These are phyloP conservation scores for Yamadazyma diddensiae DNA, from an alignment of 1,139 yeast species.

Conservation along the genomic window DNA sequence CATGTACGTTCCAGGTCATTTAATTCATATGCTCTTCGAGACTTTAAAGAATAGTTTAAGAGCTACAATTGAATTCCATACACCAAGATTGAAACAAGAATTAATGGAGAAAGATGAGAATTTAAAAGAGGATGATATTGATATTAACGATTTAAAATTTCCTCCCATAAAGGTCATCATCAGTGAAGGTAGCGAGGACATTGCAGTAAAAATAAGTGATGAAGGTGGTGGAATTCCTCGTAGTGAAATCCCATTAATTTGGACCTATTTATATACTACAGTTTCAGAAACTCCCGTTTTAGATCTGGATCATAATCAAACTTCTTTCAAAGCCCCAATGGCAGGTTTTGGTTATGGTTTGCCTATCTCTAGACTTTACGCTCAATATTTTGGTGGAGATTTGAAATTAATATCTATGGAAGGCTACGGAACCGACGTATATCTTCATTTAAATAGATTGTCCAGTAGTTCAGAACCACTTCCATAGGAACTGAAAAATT, in stretches of 20 bases:
- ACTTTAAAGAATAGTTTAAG: slow-evolving; percentile 78
- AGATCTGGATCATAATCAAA: slow-evolving; percentile 54
- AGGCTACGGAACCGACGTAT: slow-evolving; percentile 93
- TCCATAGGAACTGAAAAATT: slow-evolving; percentile 28
- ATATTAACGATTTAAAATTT: slow-evolving; percentile 63
- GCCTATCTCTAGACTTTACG: slow-evolving; percentile 81
- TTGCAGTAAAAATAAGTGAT: slow-evolving; percentile 88
- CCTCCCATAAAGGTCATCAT: slow-evolving; percentile 88
- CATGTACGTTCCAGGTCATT: slow-evolving; percentile 89
- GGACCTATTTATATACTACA: slow-evolving; percentile 91
- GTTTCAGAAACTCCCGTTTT: slow-evolving; percentile 71
- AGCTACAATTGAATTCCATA: slow-evolving; percentile 79
- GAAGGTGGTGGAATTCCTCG: slow-evolving; percentile 95
- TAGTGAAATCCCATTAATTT: slow-evolving; percentile 76
- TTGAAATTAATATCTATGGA: slow-evolving; percentile 86
- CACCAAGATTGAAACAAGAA: slow-evolving; percentile 40
- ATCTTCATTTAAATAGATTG: slow-evolving; percentile 69
- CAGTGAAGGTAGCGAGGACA: slow-evolving; percentile 89
- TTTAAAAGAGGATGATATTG: slow-evolving; percentile 39
- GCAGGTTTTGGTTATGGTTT: slow-evolving; percentile 94
- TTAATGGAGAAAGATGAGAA: slow-evolving; percentile 43
- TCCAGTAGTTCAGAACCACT: slow-evolving; percentile 47
- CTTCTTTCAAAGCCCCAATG: slow-evolving; percentile 82
- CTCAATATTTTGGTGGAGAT: slow-evolving; percentile 91
- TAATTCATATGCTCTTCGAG: slow-evolving; percentile 85